phyloP scores from a whole-genome alignment of 768 basidiomycete species.

The Multifurca ochricompacta region DNA sequence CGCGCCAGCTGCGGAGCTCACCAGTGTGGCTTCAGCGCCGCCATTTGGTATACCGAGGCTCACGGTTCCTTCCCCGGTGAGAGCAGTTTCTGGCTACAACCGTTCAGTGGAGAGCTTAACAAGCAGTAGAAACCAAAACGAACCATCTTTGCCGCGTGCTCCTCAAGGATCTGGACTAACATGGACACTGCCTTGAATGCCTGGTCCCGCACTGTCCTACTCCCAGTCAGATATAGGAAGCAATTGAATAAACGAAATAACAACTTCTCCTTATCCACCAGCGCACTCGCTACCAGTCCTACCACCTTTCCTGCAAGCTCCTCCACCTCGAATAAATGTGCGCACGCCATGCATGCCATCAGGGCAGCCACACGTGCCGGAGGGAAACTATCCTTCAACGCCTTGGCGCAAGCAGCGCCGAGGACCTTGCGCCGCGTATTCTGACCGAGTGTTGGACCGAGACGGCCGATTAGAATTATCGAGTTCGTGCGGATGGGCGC shows the following conservation, averaged over 20 bases:
- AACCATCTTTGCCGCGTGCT: slow-evolving; percentile 76
- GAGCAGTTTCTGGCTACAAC: slow-evolving; percentile 48
- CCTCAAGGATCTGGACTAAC: slow-evolving; percentile 78
- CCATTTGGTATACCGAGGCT: slow-evolving; percentile 20
- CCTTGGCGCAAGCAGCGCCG: slow-evolving; percentile 87
- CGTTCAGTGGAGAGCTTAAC: background rate
- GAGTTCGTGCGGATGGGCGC: slow-evolving; percentile 96
- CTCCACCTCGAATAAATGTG: slow-evolving; percentile 81
- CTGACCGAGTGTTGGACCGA: slow-evolving; percentile 77
- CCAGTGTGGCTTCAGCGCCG: slow-evolving; percentile 41
- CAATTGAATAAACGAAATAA: background rate
- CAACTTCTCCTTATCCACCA: slow-evolving; percentile 94
- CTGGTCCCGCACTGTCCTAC: slow-evolving; percentile 87
- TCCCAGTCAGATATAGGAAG: background rate
- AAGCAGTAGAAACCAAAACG: slow-evolving; percentile 21
- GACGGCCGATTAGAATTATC: slow-evolving; percentile 87
- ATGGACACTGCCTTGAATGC: slow-evolving; percentile 90
- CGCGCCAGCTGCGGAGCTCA: slow-evolving; percentile 83
- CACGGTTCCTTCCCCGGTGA: slow-evolving; percentile 24
- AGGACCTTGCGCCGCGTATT: slow-evolving; percentile 96
- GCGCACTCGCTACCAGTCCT: slow-evolving; percentile 68
- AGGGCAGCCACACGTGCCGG: slow-evolving; percentile 90
- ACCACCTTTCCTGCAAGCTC: slow-evolving; percentile 88
- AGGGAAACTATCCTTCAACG: slow-evolving; percentile 84
- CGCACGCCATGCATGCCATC: slow-evolving; percentile 93